These are phyloP conservation scores for Penicillium paneum DNA, from an alignment of 2,329 filamentous ascomycete species.

Conservation along the genomic window DNA sequence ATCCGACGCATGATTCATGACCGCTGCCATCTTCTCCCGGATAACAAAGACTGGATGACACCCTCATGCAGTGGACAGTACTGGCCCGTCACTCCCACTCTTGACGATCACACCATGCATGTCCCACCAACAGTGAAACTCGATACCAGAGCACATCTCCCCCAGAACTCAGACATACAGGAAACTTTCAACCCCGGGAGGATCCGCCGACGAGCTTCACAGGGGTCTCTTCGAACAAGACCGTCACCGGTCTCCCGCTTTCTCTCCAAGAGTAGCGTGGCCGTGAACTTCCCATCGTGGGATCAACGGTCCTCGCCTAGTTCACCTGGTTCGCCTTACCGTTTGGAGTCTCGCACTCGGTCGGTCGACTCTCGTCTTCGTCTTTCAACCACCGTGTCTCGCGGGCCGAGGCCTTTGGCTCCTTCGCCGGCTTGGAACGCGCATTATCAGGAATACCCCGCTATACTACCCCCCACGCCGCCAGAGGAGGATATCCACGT, in stretches of 20 bases:
- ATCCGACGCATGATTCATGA: constrained; percentile 14
- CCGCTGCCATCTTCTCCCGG: constrained; percentile 15
- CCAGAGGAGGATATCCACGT: constrained; percentile 42
- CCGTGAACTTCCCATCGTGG: constrained; percentile 54
- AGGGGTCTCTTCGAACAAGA: constrained; percentile 35
- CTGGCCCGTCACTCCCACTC: constrained; percentile 23
- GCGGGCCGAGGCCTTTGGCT: constrained; percentile 31
- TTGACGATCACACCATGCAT: constrained; percentile 31
- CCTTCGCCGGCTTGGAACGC: constrained; percentile 27
- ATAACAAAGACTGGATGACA: constrained; percentile 33
- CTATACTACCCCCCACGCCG: constrained; percentile 40
- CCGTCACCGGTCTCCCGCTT: constrained; percentile 37
- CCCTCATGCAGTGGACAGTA: constrained; percentile 31
- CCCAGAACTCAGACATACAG: constrained; percentile 18
- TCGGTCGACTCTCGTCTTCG: constrained; percentile 31
- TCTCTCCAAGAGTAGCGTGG: constrained; percentile 34
- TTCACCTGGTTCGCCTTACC: constrained; percentile 22
- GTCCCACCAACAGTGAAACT: constrained; percentile 21
- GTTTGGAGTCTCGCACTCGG: constrained; percentile 26
- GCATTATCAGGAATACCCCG: constrained; percentile 31
- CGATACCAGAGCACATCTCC: constrained; percentile 22
- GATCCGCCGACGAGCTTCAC: constrained; percentile 37
- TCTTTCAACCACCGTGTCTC: constrained; percentile 36
- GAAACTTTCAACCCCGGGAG: constrained; percentile 20
- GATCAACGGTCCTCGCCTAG: constrained; percentile 41